phyloP scores from a whole-genome alignment of 139 green algal species.

The Pseudopediastrum boryanum region DNA sequence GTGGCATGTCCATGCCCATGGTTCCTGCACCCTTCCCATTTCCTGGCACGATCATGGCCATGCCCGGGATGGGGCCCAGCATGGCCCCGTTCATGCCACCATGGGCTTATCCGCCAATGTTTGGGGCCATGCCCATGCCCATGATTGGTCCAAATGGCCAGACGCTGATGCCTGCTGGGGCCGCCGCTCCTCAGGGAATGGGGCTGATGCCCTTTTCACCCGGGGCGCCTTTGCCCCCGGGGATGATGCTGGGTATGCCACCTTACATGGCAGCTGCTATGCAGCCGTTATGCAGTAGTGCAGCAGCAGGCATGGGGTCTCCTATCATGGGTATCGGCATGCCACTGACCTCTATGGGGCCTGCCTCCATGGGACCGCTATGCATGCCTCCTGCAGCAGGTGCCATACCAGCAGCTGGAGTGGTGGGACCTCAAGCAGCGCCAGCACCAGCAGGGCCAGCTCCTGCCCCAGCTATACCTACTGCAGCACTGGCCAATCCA shows the following conservation, averaged over 20 bases:
- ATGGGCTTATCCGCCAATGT: conserved; percentile 17
- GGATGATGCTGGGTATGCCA: background rate
- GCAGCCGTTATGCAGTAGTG: no score
- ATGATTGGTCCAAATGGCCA: conserved; percentile 18
- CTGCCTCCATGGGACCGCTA: background rate
- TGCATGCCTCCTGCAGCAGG: conserved; percentile 9
- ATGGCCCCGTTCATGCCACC: conserved; percentile 34
- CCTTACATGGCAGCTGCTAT: no score
- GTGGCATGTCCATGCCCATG: no score
- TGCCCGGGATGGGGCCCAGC: background rate
- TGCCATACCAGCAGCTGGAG: conserved; percentile 17
- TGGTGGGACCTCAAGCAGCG: background rate
- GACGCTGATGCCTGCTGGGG: no score
- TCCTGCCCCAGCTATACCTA: background rate
- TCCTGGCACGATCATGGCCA: conserved; percentile 15
- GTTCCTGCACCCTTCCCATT: background rate
- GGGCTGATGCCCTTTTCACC: background rate
- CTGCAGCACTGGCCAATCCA: background rate
- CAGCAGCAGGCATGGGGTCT: no score
- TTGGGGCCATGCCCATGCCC: conserved; percentile 15
- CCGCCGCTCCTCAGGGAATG: background rate
- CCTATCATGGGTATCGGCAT: no score
- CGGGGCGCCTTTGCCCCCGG: background rate
- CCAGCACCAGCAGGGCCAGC: conserved; percentile 4
- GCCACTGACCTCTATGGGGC: conserved; percentile 1